Percentiles rank a stretch among this genome's conserved stretches.
phyloP scores from a whole-genome alignment of 2,329 filamentous ascomycete species.

The Stagonosporopsis tanaceti region DNA sequence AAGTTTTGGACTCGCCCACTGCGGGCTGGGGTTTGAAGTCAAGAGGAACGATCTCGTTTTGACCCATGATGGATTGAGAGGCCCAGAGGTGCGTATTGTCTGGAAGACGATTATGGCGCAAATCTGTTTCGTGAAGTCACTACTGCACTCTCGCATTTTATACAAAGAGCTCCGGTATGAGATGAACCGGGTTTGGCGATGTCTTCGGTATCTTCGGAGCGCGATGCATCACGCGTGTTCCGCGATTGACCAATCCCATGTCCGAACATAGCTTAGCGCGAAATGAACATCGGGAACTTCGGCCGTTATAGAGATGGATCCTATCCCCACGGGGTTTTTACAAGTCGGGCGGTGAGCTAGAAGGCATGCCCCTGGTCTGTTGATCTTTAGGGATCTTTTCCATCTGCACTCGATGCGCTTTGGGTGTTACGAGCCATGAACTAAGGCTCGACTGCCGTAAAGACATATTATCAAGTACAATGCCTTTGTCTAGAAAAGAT shows the following conservation, averaged over 20 bases:
- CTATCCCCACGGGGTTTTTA: slow-evolving; percentile 37
- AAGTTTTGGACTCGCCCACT: slow-evolving; percentile 27
- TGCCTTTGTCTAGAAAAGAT: slow-evolving; percentile 30
- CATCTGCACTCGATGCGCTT: too few species aligned
- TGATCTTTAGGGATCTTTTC: too few species aligned
- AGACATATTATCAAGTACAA: slow-evolving; percentile 67
- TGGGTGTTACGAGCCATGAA: too few species aligned
- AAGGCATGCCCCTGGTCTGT: too few species aligned
- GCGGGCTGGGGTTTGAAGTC: slow-evolving; percentile 42
- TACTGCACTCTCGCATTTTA: not conserved
- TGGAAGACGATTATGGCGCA: not conserved
- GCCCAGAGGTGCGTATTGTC: not conserved
- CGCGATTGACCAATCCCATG: not conserved
- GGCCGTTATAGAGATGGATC: not conserved
- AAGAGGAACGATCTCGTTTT: slow-evolving; percentile 56
- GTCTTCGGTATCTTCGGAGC: not conserved
- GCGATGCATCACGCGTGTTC: not conserved
- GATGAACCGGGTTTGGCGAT: not conserved
- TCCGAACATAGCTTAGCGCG: not conserved
- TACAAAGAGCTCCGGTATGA: not conserved
- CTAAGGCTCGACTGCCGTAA: not conserved
- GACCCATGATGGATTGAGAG: slow-evolving; percentile 53
- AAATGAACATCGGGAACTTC: not conserved
- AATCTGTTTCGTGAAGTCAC: too few species aligned
- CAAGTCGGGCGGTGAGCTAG: slow-evolving; percentile 3